Conservation (phyloP, 306 rosid genomes). For the Prunus persica region Prunus_persica_NCBIv2 NC_034012.1:11632001-11632500, state of each 20-base stretch:
- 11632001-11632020: slow-evolving; percentile 50
- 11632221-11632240: slow-evolving; percentile 23
- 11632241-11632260: slow-evolving; percentile 17
- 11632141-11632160: slow-evolving; percentile 44
- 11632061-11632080: slow-evolving; percentile 47
- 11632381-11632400: slow-evolving; percentile 6
- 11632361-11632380: slow-evolving; percentile 4
- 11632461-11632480: not conserved
- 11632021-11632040: slow-evolving; percentile 47
- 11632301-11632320: slow-evolving; percentile 27
- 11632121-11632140: slow-evolving; percentile 49
- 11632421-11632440: not conserved
- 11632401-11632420: not conserved
- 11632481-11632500: too few relatives aligned
- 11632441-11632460: too few relatives aligned
- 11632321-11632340: slow-evolving; percentile 13
- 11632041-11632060: slow-evolving; percentile 60
- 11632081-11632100: slow-evolving; percentile 36
- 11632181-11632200: slow-evolving; percentile 38
- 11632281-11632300: slow-evolving; percentile 34
- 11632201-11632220: slow-evolving; percentile 23
- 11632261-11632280: slow-evolving; percentile 20
- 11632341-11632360: not conserved
- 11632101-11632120: slow-evolving; percentile 58
- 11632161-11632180: slow-evolving; percentile 42